Conservation (phyloP, 2,329 filamentous ascomycete genomes). For the Pseudogymnoascus sp. region DNA sequence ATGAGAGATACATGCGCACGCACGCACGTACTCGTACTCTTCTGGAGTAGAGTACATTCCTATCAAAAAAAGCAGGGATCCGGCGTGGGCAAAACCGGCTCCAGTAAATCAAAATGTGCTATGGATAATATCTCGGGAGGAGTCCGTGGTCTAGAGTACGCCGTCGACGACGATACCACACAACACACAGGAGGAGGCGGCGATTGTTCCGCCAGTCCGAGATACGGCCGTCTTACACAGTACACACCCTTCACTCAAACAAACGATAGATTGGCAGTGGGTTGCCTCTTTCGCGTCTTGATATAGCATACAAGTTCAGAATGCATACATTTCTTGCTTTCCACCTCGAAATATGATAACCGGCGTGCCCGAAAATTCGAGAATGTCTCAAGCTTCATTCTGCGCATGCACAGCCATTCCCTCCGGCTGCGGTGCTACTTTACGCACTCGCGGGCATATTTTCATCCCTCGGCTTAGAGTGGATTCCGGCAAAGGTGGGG, state of each 20-base stretch:
- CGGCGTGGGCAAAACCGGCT: not conserved
- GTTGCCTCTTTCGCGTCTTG: not conserved
- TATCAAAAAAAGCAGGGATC: not conserved
- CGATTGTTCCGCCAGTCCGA: slow-evolving; percentile 5
- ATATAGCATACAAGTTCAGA: not conserved
- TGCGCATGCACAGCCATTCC: not conserved
- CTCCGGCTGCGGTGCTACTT: not conserved
- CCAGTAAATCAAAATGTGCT: not conserved
- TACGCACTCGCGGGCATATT: not conserved
- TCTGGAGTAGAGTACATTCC: not conserved
- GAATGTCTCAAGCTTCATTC: not conserved
- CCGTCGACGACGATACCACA: not conserved
- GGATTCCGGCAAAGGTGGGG: slow-evolving; percentile 3
- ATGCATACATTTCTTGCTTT: not conserved
- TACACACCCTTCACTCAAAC: not conserved
- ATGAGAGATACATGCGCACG: too few species aligned
- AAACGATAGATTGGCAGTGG: not conserved
- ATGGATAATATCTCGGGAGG: not conserved
- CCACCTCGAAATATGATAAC: not conserved
- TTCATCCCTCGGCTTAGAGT: slow-evolving; percentile 4
- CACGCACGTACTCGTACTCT: not conserved
- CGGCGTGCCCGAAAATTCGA: not conserved
- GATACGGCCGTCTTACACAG: not conserved
- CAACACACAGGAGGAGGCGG: not conserved
- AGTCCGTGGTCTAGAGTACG: not conserved